A percentile compares a stretch with the other conserved stretches of the same genome.
Evolutionary conservation across 2,329 filamentous ascomycete genomes (phyloP).

Genomic region (Curvularia eragrostidis): DNA sequence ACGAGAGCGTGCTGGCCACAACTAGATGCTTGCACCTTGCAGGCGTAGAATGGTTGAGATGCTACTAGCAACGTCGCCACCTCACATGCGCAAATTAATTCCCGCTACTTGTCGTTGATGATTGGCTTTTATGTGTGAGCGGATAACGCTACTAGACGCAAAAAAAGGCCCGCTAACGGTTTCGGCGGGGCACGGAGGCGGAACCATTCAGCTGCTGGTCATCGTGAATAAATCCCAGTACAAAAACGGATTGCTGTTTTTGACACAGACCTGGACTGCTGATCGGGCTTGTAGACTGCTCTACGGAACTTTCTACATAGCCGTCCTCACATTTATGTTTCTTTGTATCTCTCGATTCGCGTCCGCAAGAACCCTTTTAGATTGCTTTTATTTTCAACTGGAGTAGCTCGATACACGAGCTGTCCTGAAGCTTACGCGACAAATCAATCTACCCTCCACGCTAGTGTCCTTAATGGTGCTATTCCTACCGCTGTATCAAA

Average conservation of each 20-base stretch:
- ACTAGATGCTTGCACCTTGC: neutral
- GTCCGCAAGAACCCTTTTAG: neutral
- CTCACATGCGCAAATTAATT: slow-evolving; percentile 6
- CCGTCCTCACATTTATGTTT: neutral
- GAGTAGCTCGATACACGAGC: neutral
- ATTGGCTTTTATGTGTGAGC: neutral
- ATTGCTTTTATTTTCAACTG: neutral
- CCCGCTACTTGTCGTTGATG: neutral
- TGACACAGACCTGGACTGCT: neutral
- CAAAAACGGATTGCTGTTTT: neutral
- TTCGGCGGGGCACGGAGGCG: neutral
- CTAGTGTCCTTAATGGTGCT: neutral
- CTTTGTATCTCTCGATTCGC: neutral
- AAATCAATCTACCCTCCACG: neutral
- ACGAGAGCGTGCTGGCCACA: neutral
- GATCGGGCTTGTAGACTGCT: neutral
- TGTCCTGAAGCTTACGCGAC: neutral
- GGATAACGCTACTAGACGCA: neutral
- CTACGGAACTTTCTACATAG: neutral
- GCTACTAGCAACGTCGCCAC: neutral
- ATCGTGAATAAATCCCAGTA: slow-evolving; percentile 10
- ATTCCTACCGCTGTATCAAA: neutral
- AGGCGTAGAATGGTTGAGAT: neutral
- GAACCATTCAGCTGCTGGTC: neutral
- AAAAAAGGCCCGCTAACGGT: neutral